A percentile compares a stretch with the other conserved stretches of the same genome.
Conservation (phyloP, 2,329 filamentous ascomycete genomes). For the Gaeumannomyces sp. region DNA sequence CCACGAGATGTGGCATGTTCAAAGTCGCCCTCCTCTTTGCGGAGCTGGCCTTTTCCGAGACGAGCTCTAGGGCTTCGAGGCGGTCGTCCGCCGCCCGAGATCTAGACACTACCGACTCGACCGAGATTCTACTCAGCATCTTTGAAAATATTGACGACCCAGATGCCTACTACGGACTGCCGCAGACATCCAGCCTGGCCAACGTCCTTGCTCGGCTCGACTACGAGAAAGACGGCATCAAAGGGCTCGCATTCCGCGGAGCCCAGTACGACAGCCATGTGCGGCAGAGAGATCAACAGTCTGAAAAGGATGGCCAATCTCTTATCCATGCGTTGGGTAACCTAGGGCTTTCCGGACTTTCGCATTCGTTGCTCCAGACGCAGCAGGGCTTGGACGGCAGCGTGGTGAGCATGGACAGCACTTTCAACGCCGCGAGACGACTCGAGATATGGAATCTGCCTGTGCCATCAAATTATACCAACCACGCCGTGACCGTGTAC, state of each 20-base stretch:
- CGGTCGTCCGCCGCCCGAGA: constrained; percentile 56
- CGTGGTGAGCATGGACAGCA: constrained; percentile 58
- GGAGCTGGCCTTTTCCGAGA: constrained; percentile 61
- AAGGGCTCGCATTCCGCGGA: constrained; percentile 83
- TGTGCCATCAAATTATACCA: constrained; percentile 55
- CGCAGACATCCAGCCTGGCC: constrained; percentile 67
- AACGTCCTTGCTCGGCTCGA: constrained; percentile 78
- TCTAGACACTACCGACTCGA: constrained; percentile 40
- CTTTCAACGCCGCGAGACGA: constrained; percentile 72
- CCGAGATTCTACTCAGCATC: constrained; percentile 69
- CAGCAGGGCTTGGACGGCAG: constrained; percentile 56
- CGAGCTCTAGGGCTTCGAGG: constrained; percentile 47
- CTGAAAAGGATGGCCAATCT: constrained; percentile 56
- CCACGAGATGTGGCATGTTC: constrained; percentile 73
- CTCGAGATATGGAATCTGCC: constrained; percentile 91
- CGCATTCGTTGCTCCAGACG: constrained; percentile 68
- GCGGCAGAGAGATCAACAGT: constrained; percentile 47
- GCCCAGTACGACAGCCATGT: constrained; percentile 87
- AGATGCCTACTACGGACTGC: constrained; percentile 89
- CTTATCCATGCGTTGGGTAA: constrained; percentile 72
- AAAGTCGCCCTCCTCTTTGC: constrained; percentile 80
- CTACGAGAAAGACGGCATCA: constrained; percentile 81
- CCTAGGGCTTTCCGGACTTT: constrained; percentile 79
- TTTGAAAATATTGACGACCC: constrained; percentile 94
- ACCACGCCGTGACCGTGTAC: constrained; percentile 66